Evolutionary conservation across 192 early-diverging fungal species (phyloP).

Genomic region (Blastocladiella britannica): DNA sequence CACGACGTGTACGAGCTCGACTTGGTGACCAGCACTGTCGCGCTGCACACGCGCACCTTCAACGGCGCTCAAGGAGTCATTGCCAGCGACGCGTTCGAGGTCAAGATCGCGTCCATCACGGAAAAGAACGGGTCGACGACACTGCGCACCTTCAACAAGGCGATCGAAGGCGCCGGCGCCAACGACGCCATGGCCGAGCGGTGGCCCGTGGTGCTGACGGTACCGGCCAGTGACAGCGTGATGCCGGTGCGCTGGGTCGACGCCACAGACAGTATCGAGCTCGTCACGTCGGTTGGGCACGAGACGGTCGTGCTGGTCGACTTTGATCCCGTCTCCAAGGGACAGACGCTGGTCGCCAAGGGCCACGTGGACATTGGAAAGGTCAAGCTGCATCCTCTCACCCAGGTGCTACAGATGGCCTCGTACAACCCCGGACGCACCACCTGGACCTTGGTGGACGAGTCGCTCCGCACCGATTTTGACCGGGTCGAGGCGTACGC

Average conservation of each 20-base stretch:
- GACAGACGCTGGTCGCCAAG: background rate
- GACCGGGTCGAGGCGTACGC: background rate
- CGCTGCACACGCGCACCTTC: background rate
- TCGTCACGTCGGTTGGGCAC: background rate
- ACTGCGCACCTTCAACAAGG: too few species aligned
- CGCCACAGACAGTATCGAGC: too few species aligned
- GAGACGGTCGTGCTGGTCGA: background rate
- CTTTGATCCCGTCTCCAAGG: background rate
- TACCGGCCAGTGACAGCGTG: too few species aligned
- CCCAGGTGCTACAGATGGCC: background rate
- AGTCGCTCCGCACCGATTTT: background rate
- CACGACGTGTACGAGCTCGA: background rate
- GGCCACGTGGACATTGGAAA: background rate
- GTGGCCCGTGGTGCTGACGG: too few species aligned
- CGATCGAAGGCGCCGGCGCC: too few species aligned
- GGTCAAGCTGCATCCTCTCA: background rate
- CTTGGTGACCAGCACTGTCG: background rate
- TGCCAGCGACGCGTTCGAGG: background rate
- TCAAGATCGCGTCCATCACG: background rate
- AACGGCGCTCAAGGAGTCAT: background rate
- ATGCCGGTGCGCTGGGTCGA: too few species aligned
- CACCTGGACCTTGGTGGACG: background rate
- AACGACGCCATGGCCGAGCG: too few species aligned
- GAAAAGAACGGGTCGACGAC: background rate
- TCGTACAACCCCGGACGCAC: background rate